Evolutionary conservation across 768 basidiomycete genomes (phyloP), one percentile per base, ranked within the genome.

Genomic region (Boletus coccyginus): DNA sequence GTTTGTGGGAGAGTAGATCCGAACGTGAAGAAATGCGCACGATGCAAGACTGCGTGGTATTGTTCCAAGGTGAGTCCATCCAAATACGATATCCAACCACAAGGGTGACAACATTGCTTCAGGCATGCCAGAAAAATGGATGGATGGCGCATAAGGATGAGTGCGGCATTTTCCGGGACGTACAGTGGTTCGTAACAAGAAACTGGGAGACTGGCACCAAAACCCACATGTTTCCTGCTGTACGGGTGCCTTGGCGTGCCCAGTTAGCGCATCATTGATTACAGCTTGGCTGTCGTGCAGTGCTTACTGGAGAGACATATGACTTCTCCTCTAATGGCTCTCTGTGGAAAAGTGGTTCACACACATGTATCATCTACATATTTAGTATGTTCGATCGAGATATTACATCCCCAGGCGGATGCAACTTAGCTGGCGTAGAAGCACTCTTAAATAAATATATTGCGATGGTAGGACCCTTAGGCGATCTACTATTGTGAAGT

Each of bases 171-270:
- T 58, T 58, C 45, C 59, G 63, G 31, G 67, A 70, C 12, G 66
- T 70, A 29, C 70, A 71, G 40, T 71, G 69, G 69, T 70, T 70
- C 49, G 35, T 55, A 16, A 58, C 58, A 39, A 71, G 62, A 41
- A 62, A 70, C 45, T 70, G 69, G 70, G 67, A 67, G 51, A 62
- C 47, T 5, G 41, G 53, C 35, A 24, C 3, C 29, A 48, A 40
- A n/a, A 46, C 57, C 45, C 50, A 69, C 33, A 13, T 47, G 16
- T 70, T 70, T 41, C 69, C 67, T 39, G 21, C 49, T 3, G 66
- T 61, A 27, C 53, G 55, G 12, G 51, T 33, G 17, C 43, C 38
- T 43, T 58, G 62, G 68, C 59, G 67, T 19, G 56, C 52, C 12
- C 29, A 21, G 21, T 21, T 52, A 50, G 42, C 35, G 9, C 48